phyloP scores from a whole-genome alignment of 1,284 basidiomycete species.

The Heterobasidion parviporum region DNA sequence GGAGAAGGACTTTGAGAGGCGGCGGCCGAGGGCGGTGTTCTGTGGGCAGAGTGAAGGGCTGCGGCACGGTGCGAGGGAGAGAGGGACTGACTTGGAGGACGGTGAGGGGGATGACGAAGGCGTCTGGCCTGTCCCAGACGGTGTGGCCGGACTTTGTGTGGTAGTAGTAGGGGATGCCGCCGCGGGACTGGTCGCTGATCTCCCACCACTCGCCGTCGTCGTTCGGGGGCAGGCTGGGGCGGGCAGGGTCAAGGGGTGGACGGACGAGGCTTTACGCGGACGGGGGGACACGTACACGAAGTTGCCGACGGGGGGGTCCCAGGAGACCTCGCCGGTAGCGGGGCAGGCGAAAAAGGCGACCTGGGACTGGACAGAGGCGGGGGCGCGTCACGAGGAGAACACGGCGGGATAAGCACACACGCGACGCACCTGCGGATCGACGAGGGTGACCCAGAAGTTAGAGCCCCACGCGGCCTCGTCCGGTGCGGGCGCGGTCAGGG shows the following conservation, averaged over 20 bases:
- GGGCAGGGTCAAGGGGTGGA: conserved; percentile 6
- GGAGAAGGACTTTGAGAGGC: conserved; percentile 31
- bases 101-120: conserved; percentile 85
- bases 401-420: neutral
- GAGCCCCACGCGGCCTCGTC: conserved; percentile 61
- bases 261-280: neutral
- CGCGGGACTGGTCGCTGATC: conserved; percentile 70
- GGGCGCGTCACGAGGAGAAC: neutral
- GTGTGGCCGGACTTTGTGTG: conserved; percentile 84
- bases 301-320: conserved; percentile 86
- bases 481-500: conserved; percentile 16
- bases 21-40: conserved; percentile 70
- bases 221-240: conserved; percentile 69
- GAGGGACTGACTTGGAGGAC: conserved; percentile 63
- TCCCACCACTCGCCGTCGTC: conserved; percentile 95
- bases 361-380: conserved; percentile 44
- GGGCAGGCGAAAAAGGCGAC: conserved; percentile 90
- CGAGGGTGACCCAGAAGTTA: conserved; percentile 82
- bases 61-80: neutral
- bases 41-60: conserved; percentile 18
- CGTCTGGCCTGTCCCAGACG: conserved; percentile 80
- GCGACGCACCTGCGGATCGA: conserved; percentile 64
- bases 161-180: conserved; percentile 85
- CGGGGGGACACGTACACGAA: conserved; percentile 57
- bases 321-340: conserved; percentile 84